Evolutionary conservation across 2,329 filamentous ascomycete genomes (phyloP).

Genomic region (Neofusicoccum kwambonambiense): DNA sequence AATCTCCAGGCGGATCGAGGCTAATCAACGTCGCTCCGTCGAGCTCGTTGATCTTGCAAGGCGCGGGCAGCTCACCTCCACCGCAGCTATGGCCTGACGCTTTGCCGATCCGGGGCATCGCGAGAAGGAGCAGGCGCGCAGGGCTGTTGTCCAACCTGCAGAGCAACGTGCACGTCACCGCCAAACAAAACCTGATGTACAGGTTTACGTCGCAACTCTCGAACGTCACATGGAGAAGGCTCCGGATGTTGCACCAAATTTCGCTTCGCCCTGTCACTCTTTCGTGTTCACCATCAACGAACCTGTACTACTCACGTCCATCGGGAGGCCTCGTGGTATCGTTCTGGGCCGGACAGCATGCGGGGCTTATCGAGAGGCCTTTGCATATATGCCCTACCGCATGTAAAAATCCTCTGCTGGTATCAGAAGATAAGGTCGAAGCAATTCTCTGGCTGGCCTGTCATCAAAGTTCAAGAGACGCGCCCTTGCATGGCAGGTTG

Average conservation of each 20-base stretch:
- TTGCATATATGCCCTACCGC: neutral
- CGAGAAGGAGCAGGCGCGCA: neutral
- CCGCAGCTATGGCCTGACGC: neutral
- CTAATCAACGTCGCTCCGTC: too few relatives aligned
- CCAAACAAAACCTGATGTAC: neutral
- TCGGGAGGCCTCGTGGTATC: neutral
- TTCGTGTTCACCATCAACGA: neutral
- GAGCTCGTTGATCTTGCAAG: too few relatives aligned
- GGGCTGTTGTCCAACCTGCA: neutral
- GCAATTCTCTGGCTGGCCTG: neutral
- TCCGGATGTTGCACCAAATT: neutral
- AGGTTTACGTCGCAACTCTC: neutral
- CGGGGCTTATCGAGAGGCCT: neutral
- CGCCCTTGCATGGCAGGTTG: neutral
- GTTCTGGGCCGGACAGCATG: neutral
- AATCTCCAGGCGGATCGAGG: neutral
- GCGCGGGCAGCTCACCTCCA: too few relatives aligned
- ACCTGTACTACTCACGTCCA: too few relatives aligned
- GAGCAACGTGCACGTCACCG: neutral
- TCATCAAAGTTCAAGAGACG: neutral
- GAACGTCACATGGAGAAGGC: neutral
- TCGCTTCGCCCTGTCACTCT: neutral
- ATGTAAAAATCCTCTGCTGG: neutral
- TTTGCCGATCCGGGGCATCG: neutral
- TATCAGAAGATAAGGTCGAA: neutral